Evolutionary conservation across 768 basidiomycete genomes (phyloP).

Genomic region (Strobilomyces dryophilus): DNA sequence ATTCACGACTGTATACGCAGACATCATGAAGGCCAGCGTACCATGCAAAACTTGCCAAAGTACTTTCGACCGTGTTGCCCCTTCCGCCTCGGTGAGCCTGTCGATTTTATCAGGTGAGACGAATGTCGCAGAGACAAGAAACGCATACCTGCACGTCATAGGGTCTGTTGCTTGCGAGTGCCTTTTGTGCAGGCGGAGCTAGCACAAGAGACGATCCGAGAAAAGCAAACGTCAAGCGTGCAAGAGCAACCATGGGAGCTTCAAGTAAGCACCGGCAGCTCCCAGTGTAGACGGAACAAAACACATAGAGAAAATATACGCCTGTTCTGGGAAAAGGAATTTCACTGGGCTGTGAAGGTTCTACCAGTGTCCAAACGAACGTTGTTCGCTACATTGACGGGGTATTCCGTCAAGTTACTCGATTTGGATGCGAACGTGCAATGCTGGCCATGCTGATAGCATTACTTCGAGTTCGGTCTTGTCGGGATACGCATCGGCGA

Average conservation of each 20-base stretch:
- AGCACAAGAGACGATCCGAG: conserved; percentile 10
- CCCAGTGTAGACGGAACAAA: not conserved
- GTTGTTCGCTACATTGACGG: conserved; percentile 15
- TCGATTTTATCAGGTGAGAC: conserved; percentile 1
- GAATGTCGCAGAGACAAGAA: not conserved
- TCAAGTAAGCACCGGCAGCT: not conserved
- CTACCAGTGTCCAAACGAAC: conserved; percentile 27
- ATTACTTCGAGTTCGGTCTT: not conserved
- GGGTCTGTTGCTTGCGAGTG: conserved; percentile 26
- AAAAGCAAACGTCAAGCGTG: conserved; percentile 7
- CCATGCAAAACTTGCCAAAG: conserved; percentile 75
- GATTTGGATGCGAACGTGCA: conserved; percentile 26
- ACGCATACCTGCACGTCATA: conserved; percentile 50
- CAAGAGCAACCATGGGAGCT: conserved; percentile 14
- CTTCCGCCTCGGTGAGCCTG: conserved; percentile 76
- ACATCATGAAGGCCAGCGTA: conserved; percentile 27
- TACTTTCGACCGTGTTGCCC: conserved; percentile 71
- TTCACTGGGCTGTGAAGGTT: conserved; percentile 12
- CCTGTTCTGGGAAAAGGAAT: not conserved
- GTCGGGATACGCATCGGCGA: not conserved
- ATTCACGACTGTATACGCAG: conserved; percentile 1
- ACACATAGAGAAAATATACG: not conserved
- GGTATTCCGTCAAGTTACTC: conserved; percentile 10
- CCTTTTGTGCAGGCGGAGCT: conserved; percentile 28
- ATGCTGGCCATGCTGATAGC: not conserved